Evolutionary conservation across 371 early-diverging fungal genomes (phyloP), one percentile per base, ranked within the genome.

Genomic region (Basidiobolus meristosporus): DNA sequence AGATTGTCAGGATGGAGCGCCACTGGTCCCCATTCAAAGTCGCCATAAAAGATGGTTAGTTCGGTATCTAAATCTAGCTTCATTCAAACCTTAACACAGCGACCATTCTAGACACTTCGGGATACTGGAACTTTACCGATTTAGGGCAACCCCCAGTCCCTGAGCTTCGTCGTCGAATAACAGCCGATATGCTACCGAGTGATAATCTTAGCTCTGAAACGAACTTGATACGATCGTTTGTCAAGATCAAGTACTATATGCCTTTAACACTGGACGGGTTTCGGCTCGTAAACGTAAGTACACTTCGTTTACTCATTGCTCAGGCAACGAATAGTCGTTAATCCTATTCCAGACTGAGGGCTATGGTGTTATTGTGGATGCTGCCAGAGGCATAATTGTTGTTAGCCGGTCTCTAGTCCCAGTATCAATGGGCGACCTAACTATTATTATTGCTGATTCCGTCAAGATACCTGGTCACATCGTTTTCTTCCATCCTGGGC

Each of bases 381-480:
- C 66, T 21, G 53, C 70, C 26, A 63, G 63, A 26, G 86, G 86
- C 0, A 48, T 77, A 20, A 61, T 90, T 15, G 50, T 86, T 14
- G 77, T 75, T 42, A 82, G 83, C 52, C 70, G 87, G 18, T 77
- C 78, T 41, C 74, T 82, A 0, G 66, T 89, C 18, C 85, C 84
- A 0, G 69, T 78, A 4, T 62, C 65, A 9, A 57, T 87, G 0
- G 74, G 81, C 19, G 79, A 79, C 30, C 68, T 89, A 16, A 53
- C 60, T 23, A 46, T 88, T 33, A 87, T 84, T 1, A 79, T 91
- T 54, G 75, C 72, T 23, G 71, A 76, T 47, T 64, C 67, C 19
- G 53, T 86, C 38, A 77, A 76, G 21, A 57, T 86, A 26, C 70
- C 79, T 0, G 90, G 70, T 3, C 50, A 61, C 11, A 47, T 85